Evolutionary conservation across 2,329 filamentous ascomycete species (phyloP), one percentile per base, ranked within the genome.

Genomic region (Apiospora rasikravindrae): DNA sequence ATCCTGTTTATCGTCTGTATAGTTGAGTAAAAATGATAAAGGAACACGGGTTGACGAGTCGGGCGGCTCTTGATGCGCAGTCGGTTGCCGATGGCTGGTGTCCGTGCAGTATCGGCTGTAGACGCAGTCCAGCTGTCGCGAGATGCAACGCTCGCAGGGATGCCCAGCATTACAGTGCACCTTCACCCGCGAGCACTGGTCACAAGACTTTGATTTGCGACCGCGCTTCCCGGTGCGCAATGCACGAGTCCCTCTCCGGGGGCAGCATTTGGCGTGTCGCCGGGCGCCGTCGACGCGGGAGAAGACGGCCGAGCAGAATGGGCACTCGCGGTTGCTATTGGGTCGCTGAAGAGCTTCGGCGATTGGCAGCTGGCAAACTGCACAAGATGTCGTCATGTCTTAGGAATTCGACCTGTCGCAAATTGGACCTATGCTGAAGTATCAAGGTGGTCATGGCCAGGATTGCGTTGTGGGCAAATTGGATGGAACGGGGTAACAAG

Each of bases 21-120:
- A 37, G 24, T 73, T 69, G 26, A 73, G 72, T 37, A 73, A 22
- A 40, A 73, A 73, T 13, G 64, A 69, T n/a, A 73, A 37, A 6
- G 72, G 71, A 49, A 67, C 45, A 10, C 33, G 57, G 4, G 1
- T 4, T n/a, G 22, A 33, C 19, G 57, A 40, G 10, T 7, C 33
- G 4, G 57, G 7, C 13, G 33, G 10, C 19, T 14, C 26, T 22
- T 19, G 29, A 14, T 40, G 57, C 10, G 4, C 57, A n/a, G 57
- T n/a, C 24, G 49, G 22, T 40, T 61, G 44, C n/a, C 67, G 67
- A 42, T 73, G 70, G 49, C 53, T 70, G 13, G n/a, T 14, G 37
- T 73, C 69, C 45, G 68, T 71, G 67, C 70, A 73, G 67, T 24
- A 67, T 2, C 67, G 44, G 68, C 26, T 69, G 44, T 66, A 73